These are phyloP conservation scores for Starmerella floricola DNA, from an alignment of 805 yeast species.

Conservation along the genomic window DNA sequence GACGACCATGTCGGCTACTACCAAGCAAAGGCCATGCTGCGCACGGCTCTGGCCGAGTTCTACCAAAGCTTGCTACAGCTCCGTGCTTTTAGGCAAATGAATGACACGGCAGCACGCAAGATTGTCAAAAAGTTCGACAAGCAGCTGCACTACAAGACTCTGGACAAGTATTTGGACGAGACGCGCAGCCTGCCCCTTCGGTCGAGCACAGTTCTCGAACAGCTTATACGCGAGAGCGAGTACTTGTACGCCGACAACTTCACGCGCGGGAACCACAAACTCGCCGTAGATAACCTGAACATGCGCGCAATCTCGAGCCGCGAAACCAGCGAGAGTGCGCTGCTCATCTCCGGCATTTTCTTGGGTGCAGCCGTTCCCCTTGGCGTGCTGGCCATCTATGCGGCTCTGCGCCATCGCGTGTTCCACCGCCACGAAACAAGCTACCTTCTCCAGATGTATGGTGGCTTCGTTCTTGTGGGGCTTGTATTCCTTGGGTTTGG, in stretches of 20 bases:
- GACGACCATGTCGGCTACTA: constrained; percentile 39
- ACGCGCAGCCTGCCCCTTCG: constrained; percentile 44
- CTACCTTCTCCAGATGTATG: constrained; percentile 77
- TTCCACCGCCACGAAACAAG: constrained; percentile 39
- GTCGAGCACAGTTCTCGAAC: constrained; percentile 44
- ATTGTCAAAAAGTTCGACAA: constrained; percentile 87
- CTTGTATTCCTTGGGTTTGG: constrained; percentile 55
- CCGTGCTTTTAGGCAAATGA: constrained; percentile 58
- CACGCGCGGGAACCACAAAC: constrained; percentile 60
- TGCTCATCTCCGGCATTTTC: constrained; percentile 52
- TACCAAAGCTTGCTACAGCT: constrained; percentile 62
- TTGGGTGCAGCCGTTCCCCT: constrained; percentile 65
- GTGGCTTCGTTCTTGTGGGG: constrained; percentile 62
- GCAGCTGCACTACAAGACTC: constrained; percentile 36
- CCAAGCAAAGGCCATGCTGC: constrained; percentile 54
- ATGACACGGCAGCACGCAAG: constrained; percentile 80
- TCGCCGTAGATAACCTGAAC: constrained; percentile 57
- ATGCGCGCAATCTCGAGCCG: constrained; percentile 31
- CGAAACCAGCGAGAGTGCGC: constrained; percentile 29
- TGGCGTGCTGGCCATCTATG: constrained; percentile 44
- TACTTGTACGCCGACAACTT: constrained; percentile 53
- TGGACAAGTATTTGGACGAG: constrained; percentile 42
- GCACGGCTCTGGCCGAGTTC: constrained; percentile 56
- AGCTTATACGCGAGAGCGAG: constrained; percentile 49
- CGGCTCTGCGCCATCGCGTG: constrained; percentile 37